Base-by-base conservation (phyloP, 768 basidiomycete species). In the Lentinula edodes region DNA sequence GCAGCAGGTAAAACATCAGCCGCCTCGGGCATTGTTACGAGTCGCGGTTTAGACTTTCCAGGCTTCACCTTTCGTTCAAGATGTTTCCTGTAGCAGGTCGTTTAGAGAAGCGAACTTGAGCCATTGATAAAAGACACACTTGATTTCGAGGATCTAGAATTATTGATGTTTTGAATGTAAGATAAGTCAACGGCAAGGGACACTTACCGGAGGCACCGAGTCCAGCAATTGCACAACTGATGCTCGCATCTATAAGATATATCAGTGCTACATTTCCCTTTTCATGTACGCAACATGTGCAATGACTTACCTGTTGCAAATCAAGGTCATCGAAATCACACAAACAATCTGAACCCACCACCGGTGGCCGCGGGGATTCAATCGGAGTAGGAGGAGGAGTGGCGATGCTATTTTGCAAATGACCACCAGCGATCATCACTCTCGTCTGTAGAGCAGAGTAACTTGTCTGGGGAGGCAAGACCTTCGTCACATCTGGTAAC, bases 141-240 rank as follows among this genome's bases (percentile, higher is more conserved):
- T 85, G 83, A 89, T 86, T 8, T 83, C 80, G 1, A 73, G 70
- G 42, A 86, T 72, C 85, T 86, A 62, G 15, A 4, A 52, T 28
- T 38, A 6, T 13, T 1, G 34, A 53, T 13, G 18, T n/a, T 10
- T 46, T 10, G 3, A 35, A 35, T 12, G 36, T 42, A 57, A 10
- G 61, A 20, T 23, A 61, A n/a, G 52, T 18, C n/a, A 43, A 9
- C 13, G 16, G 16, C 43, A 57, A 18, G 48, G 18, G n/a, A 60
- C 9, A 72, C 74, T 55, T 65, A 83, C 83, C 8, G 84, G 65
- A 32, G 86, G 85, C 15, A 86, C 69, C 9, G 70, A 71, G 58
- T 81, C 71, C 34, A 85, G 76, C 43, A 84, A 68, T 35, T 70
- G 64, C 5, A 66, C 70, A 56, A 88, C 81, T 5, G 72, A 71